These are phyloP conservation scores for Friedmanniomyces endolithicus DNA, from an alignment of 495 filamentous ascomycete species.

Conservation along the genomic window DNA sequence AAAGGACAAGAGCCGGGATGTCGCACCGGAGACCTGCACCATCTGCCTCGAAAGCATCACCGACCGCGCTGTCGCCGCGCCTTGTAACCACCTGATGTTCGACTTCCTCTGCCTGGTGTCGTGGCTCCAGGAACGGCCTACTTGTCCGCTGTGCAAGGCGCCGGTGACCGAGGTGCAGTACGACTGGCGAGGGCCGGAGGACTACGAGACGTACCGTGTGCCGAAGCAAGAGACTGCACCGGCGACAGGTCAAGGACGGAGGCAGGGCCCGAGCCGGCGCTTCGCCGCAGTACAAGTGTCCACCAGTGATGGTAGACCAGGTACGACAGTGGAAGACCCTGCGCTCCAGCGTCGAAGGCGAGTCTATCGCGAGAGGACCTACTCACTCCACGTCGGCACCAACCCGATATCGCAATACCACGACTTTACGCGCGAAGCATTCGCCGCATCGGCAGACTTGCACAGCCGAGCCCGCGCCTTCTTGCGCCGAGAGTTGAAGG, in stretches of 20 bases:
- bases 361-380: constrained; percentile 65
- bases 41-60: constrained; percentile 67
- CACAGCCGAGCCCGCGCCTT: constrained; percentile 75
- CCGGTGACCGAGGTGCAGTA: constrained; percentile 58
- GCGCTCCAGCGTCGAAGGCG: constrained; percentile 56
- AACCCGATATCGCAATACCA: constrained; percentile 70
- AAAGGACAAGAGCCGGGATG: not conserved
- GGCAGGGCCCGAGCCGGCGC: not conserved
- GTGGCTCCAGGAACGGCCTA: constrained; percentile 63
- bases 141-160: constrained; percentile 66
- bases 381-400: constrained; percentile 72
- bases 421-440: constrained; percentile 56
- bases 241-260: not conserved
- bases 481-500: constrained; percentile 76
- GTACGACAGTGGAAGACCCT: constrained; percentile 29
- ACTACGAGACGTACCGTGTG: constrained; percentile 44
- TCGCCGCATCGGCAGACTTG: constrained; percentile 52
- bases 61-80: constrained; percentile 55
- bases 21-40: constrained; percentile 36
- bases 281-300: not conserved
- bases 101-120: constrained; percentile 74
- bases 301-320: not conserved
- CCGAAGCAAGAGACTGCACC: not conserved
- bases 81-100: constrained; percentile 69
- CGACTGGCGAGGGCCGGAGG: constrained; percentile 39